Evolutionary conservation across 441 rosid species (phyloP).

Genomic region (Pelargonium myrrhifolium): DNA sequence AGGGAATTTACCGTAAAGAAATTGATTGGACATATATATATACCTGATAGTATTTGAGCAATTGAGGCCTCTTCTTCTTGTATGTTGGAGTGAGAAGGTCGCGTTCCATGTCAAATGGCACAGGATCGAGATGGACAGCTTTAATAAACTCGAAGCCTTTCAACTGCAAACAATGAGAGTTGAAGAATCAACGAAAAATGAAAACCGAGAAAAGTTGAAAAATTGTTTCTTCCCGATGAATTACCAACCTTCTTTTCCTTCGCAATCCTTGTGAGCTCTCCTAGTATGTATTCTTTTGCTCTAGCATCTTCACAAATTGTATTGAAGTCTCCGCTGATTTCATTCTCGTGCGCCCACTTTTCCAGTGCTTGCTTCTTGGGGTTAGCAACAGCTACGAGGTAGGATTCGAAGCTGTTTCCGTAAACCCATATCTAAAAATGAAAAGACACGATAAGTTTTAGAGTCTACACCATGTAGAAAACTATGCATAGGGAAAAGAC

Average conservation of each 20-base stretch:
- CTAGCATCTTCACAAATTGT: constrained; percentile 55
- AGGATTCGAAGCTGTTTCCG: constrained; percentile 88
- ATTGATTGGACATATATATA: too few relatives aligned
- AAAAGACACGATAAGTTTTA: background rate
- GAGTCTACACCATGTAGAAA: too few relatives aligned
- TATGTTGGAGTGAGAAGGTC: constrained; percentile 90
- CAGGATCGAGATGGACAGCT: constrained; percentile 78
- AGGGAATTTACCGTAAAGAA: too few relatives aligned
- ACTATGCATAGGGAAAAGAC: too few relatives aligned
- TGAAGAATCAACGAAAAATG: background rate
- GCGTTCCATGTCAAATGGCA: constrained; percentile 74
- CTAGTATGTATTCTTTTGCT: constrained; percentile 56
- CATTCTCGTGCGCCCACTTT: constrained; percentile 69
- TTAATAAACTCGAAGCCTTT: constrained; percentile 80
- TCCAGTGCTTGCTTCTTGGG: constrained; percentile 60
- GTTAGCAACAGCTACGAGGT: constrained; percentile 66
- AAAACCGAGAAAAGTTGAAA: background rate
- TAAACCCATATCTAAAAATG: constrained; percentile 77
- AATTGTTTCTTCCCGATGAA: background rate
- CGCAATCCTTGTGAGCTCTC: constrained; percentile 56
- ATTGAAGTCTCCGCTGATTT: constrained; percentile 51
- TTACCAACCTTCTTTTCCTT: constrained; percentile 62
- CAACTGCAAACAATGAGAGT: constrained; percentile 39
- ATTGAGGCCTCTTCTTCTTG: constrained; percentile 92
- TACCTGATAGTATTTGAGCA: constrained; percentile 83